Base-by-base conservation (phyloP, 176 grass and related monocot species). In the Bolboschoenus planiculmis region DNA sequence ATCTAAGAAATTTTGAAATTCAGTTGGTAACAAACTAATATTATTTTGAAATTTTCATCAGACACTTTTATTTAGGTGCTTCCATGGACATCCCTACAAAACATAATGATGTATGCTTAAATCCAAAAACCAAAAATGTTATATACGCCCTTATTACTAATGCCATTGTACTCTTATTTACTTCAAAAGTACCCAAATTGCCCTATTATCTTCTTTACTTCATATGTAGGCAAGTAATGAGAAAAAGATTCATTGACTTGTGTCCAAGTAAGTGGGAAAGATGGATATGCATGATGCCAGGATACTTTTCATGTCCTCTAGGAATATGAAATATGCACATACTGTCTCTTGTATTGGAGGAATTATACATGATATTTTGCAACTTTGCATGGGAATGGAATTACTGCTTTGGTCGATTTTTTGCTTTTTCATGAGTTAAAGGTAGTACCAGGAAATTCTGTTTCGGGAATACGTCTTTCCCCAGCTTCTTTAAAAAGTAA, bases 401-500 rank as follows among this genome's bases (percentile, higher is more conserved):
- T 33, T 24, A n/a, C 24, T 83, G 21, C 54, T 30, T 77, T 10
- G 5, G 2, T 80, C 40, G 33, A 13, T 64, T 21, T 63, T 58
- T 84, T 44, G 16, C 21, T 77, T 62, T 54, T 80, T 64, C 36
- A 30, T 48, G 10, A 55, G 27, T 60, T 51, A 5, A 76, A 44
- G 5, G 5, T 54, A 15, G 57, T 93, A 96, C 93, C 93, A 91
- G 84, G 85, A 23, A 86, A 62, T 81, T 90, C 89, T 15, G 0
- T 47, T 23, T 64, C 79, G 42, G 5, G 56, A 88, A 50, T 40
- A 44, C 71, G 86, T 46, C 84, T 89, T 87, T 91, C 89, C 72
- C 89, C 96, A 47, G 96, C 96, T 81, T 93, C 92, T 85, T 95
- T 93, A 71, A 99, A 99, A 40, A 99, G 96, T 39, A 99, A 85